Evolutionary conservation across 306 rosid species (phyloP), one percentile per base, ranked within the genome.

Genomic region (Vicia faba): DNA sequence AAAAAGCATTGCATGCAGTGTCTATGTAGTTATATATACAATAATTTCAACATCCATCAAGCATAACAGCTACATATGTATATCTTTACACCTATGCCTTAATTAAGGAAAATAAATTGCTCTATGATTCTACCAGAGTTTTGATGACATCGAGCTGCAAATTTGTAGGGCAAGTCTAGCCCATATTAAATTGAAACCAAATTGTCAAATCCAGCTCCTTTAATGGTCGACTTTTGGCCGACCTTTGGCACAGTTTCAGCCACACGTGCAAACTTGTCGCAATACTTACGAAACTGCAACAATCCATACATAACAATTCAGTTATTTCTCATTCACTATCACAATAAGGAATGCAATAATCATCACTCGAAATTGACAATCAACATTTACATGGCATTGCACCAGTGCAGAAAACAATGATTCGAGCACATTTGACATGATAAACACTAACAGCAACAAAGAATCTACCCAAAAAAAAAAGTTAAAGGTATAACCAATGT

Each of bases 261-360:
- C 53, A 45, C 49, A 64, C 3, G 60, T 8, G 61, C 50, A 54
- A 82, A 62, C 23, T 36, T 48, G 61, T 40, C 43, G 16, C 64
- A 38, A 46, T 81, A 74, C 25, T 61, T 58, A 4, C 25, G 78
- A 61, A 61, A 78, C 83, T 82, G 83, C 78, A 26, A 44, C 12
- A 64, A 57, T 13, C 11, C 57, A 65, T 8, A n/a, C 58, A 29
- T 23, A 54, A 60, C 5, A 29, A 13, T 26, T 70, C 64, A 14
- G 50, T 38, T 58, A 53, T 43, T 68, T 73, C 54, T 40, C 72
- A 64, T 35, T 69, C 36, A 64, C n/a, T 12, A 15, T 50, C 18
- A 64, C 31, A 65, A 60, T 57, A 44, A 62, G n/a, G 53, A 71
- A 61, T 8, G 19, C 18, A 44, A 11, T 7, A 61, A 41, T 14